Conservation (phyloP, 176 grass and related monocot species). For the Elymus sibiricus region DNA sequence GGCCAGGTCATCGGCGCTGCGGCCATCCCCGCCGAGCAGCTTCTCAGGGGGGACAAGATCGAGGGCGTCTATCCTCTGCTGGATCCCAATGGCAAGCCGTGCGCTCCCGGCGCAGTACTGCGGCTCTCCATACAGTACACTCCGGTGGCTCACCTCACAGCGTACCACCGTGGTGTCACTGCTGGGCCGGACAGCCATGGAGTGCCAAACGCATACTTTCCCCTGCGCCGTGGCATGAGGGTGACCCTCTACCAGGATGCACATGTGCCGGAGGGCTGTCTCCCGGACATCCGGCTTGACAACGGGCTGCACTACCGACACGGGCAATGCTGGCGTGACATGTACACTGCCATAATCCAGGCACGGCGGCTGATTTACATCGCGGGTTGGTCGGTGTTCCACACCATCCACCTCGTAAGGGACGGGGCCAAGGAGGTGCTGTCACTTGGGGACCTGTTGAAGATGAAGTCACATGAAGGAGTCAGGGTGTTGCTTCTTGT, state of each 20-base stretch:
- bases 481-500: slow-evolving; percentile 66
- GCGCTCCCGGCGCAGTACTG: slow-evolving; percentile 43
- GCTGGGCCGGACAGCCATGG: slow-evolving; percentile 50
- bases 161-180: slow-evolving; percentile 63
- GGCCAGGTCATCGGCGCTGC: slow-evolving; percentile 69
- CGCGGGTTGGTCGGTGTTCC: slow-evolving; percentile 73
- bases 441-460: slow-evolving; percentile 63
- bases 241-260: slow-evolving; percentile 82
- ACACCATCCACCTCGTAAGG: slow-evolving; percentile 56
- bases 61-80: slow-evolving; percentile 53
- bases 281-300: slow-evolving; percentile 60
- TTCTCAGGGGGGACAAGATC: slow-evolving; percentile 49
- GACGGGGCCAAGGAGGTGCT: neutral
- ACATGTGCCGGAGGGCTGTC: slow-evolving; percentile 74
- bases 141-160: slow-evolving; percentile 48
- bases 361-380: slow-evolving; percentile 74
- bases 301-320: slow-evolving; percentile 62
- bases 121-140: slow-evolving; percentile 67
- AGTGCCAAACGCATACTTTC: slow-evolving; percentile 78
- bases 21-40: slow-evolving; percentile 38
- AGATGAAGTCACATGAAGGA: slow-evolving; percentile 74
- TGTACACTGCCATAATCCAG: slow-evolving; percentile 70
- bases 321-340: slow-evolving; percentile 76
- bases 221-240: slow-evolving; percentile 50
- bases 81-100: slow-evolving; percentile 53